phyloP scores from a whole-genome alignment of 495 filamentous ascomycete genomes.

The Xylaria telfairii region DNA sequence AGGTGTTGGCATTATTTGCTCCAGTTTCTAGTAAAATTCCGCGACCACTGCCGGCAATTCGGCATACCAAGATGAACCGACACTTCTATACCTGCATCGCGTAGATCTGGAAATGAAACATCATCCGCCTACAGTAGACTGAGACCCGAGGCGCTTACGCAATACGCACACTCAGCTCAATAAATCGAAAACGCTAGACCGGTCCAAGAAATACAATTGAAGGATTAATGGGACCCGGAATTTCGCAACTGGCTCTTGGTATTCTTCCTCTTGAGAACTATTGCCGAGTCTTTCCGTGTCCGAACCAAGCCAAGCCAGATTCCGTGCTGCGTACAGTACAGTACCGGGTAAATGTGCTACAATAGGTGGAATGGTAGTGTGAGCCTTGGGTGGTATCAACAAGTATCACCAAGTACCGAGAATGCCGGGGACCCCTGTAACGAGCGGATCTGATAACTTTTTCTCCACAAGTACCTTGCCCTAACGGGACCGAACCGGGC shows the following conservation, averaged over 20 bases:
- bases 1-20: background rate
- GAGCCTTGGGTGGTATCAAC: background rate
- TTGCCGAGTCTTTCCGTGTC: conserved; percentile 6
- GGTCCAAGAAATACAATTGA: background rate
- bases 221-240: background rate
- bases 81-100: too few species aligned
- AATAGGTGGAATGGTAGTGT: background rate
- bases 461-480: conserved; percentile 21
- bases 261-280: background rate
- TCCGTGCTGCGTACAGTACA: background rate
- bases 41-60: too few species aligned
- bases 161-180: too few species aligned
- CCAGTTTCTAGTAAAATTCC: too few species aligned
- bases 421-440: conserved; percentile 24
- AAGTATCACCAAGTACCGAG: background rate
- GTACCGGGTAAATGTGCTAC: conserved; percentile 1
- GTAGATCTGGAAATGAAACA: background rate
- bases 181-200: background rate
- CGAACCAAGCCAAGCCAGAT: background rate
- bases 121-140: background rate
- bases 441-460: conserved; percentile 41
- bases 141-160: background rate
- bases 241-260: background rate
- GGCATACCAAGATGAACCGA: background rate
- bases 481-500: background rate